Evolutionary conservation across 208 protist species (phyloP).

Genomic region (Tritrichomonas foetus): DNA sequence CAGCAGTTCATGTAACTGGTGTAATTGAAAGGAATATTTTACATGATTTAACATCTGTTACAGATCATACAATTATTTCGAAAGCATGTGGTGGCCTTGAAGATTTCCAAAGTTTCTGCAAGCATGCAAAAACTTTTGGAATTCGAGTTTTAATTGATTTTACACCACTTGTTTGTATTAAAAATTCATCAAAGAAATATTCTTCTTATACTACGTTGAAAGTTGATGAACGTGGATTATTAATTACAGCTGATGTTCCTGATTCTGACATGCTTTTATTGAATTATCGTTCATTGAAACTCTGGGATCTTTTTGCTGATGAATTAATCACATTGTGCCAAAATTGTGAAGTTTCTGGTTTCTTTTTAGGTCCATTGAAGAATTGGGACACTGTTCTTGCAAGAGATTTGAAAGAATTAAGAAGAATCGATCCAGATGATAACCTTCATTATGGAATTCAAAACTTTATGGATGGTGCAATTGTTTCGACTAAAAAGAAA

Average conservation of each 20-base stretch:
- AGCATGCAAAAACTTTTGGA: background rate
- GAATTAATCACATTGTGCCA: background rate
- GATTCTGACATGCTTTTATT: background rate
- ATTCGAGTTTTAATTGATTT: constrained; percentile 5
- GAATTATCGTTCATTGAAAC: background rate
- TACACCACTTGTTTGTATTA: background rate
- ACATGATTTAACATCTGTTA: background rate
- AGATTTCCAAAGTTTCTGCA: background rate
- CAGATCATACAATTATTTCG: background rate
- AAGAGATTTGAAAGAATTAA: background rate
- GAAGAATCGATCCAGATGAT: constrained; percentile 26
- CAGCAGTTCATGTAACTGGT: constrained; percentile 23
- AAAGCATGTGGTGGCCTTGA: background rate
- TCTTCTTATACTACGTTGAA: background rate
- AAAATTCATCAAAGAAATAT: constrained; percentile 3
- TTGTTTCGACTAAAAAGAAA: background rate
- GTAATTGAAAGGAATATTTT: background rate
- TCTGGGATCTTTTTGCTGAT: background rate
- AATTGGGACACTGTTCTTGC: background rate
- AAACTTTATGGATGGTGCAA: background rate
- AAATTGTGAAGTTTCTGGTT: background rate
- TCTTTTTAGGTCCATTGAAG: background rate
- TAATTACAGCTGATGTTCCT: background rate
- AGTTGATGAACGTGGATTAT: background rate
- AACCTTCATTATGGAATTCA: background rate